A percentile compares a stretch with the other conserved stretches of the same genome.
phyloP scores from a whole-genome alignment of 2,329 filamentous ascomycete genomes.

The Coniochaeta prunicola region DNA sequence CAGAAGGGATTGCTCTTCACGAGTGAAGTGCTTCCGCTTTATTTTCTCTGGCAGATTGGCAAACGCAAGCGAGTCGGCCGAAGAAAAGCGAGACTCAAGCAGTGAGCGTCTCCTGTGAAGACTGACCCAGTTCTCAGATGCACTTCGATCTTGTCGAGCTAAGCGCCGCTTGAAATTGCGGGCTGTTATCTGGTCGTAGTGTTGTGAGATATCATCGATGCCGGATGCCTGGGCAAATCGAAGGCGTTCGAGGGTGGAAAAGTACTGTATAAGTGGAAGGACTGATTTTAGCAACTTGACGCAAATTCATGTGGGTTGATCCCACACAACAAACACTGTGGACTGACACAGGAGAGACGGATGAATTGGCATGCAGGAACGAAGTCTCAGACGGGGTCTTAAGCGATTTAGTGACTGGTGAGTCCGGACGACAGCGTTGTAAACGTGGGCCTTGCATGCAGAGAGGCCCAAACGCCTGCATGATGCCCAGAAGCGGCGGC shows the following conservation, averaged over 20 bases:
- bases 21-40: constrained; percentile 69
- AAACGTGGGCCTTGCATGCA: constrained; percentile 16
- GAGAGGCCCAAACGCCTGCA: constrained; percentile 8
- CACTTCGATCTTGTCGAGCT: constrained; percentile 18
- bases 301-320: neutral
- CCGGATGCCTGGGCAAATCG: constrained; percentile 48
- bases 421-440: constrained; percentile 4
- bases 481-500: neutral
- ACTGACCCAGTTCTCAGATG: constrained; percentile 22
- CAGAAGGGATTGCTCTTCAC: constrained; percentile 61
- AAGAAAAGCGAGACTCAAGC: constrained; percentile 29
- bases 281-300: constrained; percentile 10
- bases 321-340: neutral
- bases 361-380: constrained; percentile 13
- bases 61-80: constrained; percentile 60
- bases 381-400: neutral
- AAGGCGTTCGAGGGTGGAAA: constrained; percentile 64
- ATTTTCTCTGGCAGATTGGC: constrained; percentile 63
- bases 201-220: constrained; percentile 25
- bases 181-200: constrained; percentile 26
- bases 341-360: constrained; percentile 3
- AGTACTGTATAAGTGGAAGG: constrained; percentile 45
- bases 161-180: constrained; percentile 20
- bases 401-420: neutral
- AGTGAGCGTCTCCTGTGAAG: constrained; percentile 22